These are phyloP conservation scores for Metroxylon sagu DNA, from an alignment of 176 grass and related monocot species.

Conservation along the genomic window DNA sequence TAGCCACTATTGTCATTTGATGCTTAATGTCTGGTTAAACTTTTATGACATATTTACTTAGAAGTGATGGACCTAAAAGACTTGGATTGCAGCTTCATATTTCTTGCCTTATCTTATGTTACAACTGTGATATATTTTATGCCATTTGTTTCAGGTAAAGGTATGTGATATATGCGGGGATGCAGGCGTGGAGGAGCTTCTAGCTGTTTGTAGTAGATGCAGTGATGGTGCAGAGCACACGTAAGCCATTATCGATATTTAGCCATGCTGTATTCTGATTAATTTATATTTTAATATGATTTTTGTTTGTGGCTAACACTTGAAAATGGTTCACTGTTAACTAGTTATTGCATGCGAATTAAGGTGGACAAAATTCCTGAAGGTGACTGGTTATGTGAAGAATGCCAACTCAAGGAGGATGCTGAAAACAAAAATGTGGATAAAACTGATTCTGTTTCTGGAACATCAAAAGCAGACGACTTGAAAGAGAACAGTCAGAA, in stretches of 20 bases:
- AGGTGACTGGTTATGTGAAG: conserved; percentile 88
- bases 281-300: not conserved
- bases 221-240: conserved; percentile 91
- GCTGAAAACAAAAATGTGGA: conserved; percentile 35
- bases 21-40: too few species aligned
- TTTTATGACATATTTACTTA: too few species aligned
- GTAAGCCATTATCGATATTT: conserved; percentile 33
- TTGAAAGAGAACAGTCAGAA: conserved; percentile 37
- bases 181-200: conserved; percentile 72
- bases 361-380: conserved; percentile 77
- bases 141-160: conserved; percentile 52
- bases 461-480: conserved; percentile 25
- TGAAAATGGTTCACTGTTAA: conserved; percentile 16
- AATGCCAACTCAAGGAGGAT: conserved; percentile 57
- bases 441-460: conserved; percentile 36
- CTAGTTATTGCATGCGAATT: conserved; percentile 82
- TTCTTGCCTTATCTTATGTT: too few species aligned
- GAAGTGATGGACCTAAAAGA: too few species aligned
- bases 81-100: too few species aligned
- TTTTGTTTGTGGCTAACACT: not conserved
- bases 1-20: too few species aligned
- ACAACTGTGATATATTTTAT: too few species aligned
- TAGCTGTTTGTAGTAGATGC: conserved; percentile 81
- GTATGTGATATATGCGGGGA: conserved; percentile 97
- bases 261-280: too few species aligned